Conservation (phyloP, 2,329 filamentous ascomycete genomes). For the Xylariaceae sp. region DNA sequence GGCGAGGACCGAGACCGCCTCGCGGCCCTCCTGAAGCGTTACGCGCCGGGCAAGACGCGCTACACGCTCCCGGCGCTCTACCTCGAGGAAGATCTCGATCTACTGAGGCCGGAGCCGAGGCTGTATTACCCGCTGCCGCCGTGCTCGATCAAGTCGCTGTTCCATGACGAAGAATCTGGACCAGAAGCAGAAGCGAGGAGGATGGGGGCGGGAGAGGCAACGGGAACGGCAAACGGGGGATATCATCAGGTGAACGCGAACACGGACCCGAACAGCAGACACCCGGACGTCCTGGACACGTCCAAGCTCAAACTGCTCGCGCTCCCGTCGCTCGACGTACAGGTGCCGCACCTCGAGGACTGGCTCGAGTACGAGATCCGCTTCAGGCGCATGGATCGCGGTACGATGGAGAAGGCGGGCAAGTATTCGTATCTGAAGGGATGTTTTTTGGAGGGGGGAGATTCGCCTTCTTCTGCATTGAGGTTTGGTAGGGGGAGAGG, state of each 20-base stretch:
- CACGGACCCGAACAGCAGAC: conserved; percentile 3
- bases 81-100: conserved; percentile 33
- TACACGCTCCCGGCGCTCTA: conserved; percentile 54
- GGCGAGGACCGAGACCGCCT: conserved; percentile 33
- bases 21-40: conserved; percentile 39
- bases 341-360: conserved; percentile 40
- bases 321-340: conserved; percentile 47
- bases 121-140: conserved; percentile 16
- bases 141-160: not conserved
- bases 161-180: too few relatives aligned
- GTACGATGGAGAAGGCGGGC: conserved; percentile 30
- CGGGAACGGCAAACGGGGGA: too few relatives aligned
- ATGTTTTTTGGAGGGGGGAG: too few relatives aligned
- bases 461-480: too few relatives aligned
- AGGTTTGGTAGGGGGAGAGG: too few relatives aligned
- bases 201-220: too few relatives aligned
- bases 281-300: conserved; percentile 12
- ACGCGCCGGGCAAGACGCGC: conserved; percentile 50
- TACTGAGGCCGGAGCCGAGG: conserved; percentile 12
- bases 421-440: too few relatives aligned
- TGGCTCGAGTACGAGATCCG: conserved; percentile 46
- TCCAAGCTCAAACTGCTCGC: conserved; percentile 41
- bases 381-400: conserved; percentile 45
- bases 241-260: not conserved
- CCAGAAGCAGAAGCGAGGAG: too few relatives aligned